Percentiles rank a stretch among this genome's conserved stretches.
Evolutionary conservation across 257 asterid genomes (phyloP).

Genomic region (Paraleonurus japonicus): DNA sequence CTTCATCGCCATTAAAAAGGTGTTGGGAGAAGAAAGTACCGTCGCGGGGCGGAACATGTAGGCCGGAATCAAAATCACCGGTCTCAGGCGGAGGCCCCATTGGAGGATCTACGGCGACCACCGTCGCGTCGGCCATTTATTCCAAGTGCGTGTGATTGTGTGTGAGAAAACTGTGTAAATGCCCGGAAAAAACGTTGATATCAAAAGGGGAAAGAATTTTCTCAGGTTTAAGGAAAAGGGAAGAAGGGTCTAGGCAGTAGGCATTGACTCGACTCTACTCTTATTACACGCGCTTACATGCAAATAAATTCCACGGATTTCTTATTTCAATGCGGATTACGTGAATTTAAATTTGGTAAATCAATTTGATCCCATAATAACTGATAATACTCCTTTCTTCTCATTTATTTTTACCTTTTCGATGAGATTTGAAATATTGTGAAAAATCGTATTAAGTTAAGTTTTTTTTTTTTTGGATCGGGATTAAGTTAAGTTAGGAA

Average conservation of each 20-base stretch:
- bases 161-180: slow-evolving; percentile 15
- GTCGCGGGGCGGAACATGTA: slow-evolving; percentile 49
- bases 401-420: neutral
- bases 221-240: slow-evolving; percentile 31
- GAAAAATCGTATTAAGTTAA: too few species aligned
- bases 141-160: neutral
- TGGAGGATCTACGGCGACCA: slow-evolving; percentile 37
- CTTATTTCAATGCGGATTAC: neutral
- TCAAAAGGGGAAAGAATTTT: slow-evolving; percentile 11
- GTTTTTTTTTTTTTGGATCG: too few species aligned
- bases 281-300: slow-evolving; percentile 16
- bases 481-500: too few species aligned
- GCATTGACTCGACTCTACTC: neutral
- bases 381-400: neutral
- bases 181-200: slow-evolving; percentile 3
- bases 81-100: slow-evolving; percentile 13
- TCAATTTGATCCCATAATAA: neutral
- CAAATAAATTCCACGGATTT: slow-evolving; percentile 10
- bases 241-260: slow-evolving; percentile 16
- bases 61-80: slow-evolving; percentile 37
- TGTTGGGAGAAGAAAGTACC: slow-evolving; percentile 40
- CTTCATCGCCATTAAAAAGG: slow-evolving; percentile 14
- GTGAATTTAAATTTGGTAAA: neutral
- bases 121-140: slow-evolving; percentile 45
- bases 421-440: neutral